Evolutionary conservation across 2,329 filamentous ascomycete genomes (phyloP).

Genomic region (Aspergillus pseudoglaucus): DNA sequence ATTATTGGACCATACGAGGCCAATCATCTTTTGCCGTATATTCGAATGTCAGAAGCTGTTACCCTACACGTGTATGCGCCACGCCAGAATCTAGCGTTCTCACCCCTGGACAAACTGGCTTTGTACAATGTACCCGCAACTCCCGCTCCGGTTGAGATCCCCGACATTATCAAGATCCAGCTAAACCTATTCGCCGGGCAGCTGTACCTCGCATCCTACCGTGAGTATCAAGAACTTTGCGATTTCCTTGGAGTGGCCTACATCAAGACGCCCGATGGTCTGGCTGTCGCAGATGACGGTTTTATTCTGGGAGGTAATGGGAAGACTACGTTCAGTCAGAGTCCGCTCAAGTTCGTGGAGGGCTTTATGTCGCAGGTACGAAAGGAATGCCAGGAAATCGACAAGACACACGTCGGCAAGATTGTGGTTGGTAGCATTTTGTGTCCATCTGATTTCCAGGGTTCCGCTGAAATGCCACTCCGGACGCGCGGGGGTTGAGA

Average conservation of each 20-base stretch:
- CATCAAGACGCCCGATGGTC: slow-evolving; percentile 9
- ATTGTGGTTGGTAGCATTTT: slow-evolving; percentile 29
- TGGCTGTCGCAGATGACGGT: slow-evolving; percentile 23
- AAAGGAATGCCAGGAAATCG: slow-evolving; percentile 33
- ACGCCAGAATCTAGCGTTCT: slow-evolving; percentile 32
- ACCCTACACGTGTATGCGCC: slow-evolving; percentile 50
- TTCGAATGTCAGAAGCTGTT: slow-evolving; percentile 32
- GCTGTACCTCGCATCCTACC: slow-evolving; percentile 52
- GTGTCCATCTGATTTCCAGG: slow-evolving; percentile 4
- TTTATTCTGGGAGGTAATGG: slow-evolving; percentile 11
- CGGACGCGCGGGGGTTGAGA: too few relatives aligned
- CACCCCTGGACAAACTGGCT: slow-evolving; percentile 41
- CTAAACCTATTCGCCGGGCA: slow-evolving; percentile 64
- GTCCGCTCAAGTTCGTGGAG: slow-evolving; percentile 39
- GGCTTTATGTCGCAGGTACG: slow-evolving; percentile 27
- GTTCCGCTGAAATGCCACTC: neutral
- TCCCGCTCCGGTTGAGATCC: slow-evolving; percentile 6
- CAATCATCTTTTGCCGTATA: slow-evolving; percentile 40
- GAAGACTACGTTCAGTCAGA: slow-evolving; percentile 28
- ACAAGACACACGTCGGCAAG: slow-evolving; percentile 42
- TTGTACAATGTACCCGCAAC: slow-evolving; percentile 37
- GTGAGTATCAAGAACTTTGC: slow-evolving; percentile 45
- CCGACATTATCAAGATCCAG: slow-evolving; percentile 34
- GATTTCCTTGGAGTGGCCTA: slow-evolving; percentile 15
- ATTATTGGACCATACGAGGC: slow-evolving; percentile 59